Percentiles rank a stretch among this genome's conserved stretches.
These are phyloP conservation scores for Nemophila menziesii DNA, from an alignment of 257 asterid genomes.

Conservation along the genomic window DNA sequence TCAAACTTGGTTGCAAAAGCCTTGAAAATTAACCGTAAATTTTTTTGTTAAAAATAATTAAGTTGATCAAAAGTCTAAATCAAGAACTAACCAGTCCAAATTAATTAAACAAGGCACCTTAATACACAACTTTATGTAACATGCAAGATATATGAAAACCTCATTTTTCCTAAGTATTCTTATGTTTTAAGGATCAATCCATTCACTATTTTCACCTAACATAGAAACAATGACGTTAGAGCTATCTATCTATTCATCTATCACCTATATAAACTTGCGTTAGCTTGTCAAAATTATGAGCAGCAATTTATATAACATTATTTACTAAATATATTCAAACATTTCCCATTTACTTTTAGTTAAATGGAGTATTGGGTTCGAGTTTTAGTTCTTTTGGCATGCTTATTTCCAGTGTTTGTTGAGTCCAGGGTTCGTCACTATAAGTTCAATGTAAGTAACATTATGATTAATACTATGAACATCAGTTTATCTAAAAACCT, in stretches of 20 bases:
- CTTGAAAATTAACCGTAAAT: too few species aligned
- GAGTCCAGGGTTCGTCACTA: constrained; percentile 59
- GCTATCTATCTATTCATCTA: constrained; percentile 11
- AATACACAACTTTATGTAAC: constrained; percentile 17
- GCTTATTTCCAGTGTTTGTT: constrained; percentile 26
- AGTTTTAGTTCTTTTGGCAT: constrained; percentile 29
- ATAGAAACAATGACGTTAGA: constrained; percentile 48
- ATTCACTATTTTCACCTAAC: constrained; percentile 51
- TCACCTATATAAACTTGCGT: constrained; percentile 40
- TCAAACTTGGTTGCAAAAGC: too few species aligned
- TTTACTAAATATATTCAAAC: too few species aligned
- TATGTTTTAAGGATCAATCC: constrained; percentile 27
- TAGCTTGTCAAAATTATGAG: constrained; percentile 24
- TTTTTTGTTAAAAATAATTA: too few species aligned
- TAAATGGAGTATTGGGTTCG: constrained; percentile 38
- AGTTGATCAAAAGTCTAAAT: neutral
- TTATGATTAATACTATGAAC: neutral
- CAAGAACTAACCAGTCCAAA: neutral
- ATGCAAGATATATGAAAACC: constrained; percentile 17
- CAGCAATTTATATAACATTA: constrained; percentile 24
- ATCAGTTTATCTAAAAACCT: neutral
- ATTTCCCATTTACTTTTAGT: too few species aligned
- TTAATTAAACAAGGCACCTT: neutral
- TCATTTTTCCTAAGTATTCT: constrained; percentile 9
- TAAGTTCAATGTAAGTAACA: constrained; percentile 64